Evolutionary conservation across 257 asterid genomes (phyloP).

Genomic region (Buddleja alternifolia): DNA sequence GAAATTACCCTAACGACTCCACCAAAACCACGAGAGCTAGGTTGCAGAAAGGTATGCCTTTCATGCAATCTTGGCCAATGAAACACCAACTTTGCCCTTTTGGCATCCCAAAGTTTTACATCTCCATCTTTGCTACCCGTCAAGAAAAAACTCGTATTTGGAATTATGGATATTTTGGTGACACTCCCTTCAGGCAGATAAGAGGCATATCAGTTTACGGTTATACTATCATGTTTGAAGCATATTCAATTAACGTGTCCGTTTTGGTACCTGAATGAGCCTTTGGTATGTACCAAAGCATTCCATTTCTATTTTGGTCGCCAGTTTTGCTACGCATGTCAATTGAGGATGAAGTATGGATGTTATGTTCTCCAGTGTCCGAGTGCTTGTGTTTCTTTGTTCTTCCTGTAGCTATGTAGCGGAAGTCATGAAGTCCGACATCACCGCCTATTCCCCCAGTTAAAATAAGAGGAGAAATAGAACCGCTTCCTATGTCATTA

Average conservation of each 20-base stretch:
- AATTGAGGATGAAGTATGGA: constrained; percentile 56
- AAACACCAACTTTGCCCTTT: constrained; percentile 77
- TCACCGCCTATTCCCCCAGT: constrained; percentile 97
- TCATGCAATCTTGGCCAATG: constrained; percentile 99
- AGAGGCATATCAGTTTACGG: constrained; percentile 31
- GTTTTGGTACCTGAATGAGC: constrained; percentile 88
- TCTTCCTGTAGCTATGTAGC: constrained; percentile 98
- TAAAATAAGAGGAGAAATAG: constrained; percentile 87
- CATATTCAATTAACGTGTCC: constrained; percentile 15
- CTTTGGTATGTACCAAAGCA: constrained; percentile 99
- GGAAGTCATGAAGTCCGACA: constrained; percentile 98
- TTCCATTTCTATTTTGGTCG: constrained; percentile 97
- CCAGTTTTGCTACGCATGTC: constrained; percentile 79
- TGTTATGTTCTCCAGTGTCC: constrained; percentile 62
- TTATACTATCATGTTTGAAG: constrained; percentile 16
- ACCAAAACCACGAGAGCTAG: constrained; percentile 87
- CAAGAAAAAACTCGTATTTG: constrained; percentile 91
- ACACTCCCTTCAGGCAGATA: constrained; percentile 68
- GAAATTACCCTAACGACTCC: constrained; percentile 83
- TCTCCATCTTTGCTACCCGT: constrained; percentile 99
- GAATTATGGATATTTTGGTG: constrained; percentile 84
- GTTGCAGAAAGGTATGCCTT: constrained; percentile 87
- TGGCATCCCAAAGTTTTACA: constrained; percentile 99
- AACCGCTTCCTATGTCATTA: constrained; percentile 93
- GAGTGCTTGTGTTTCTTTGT: constrained; percentile 78